These are phyloP conservation scores for Puccinia triticina DNA, from an alignment of 1,284 basidiomycete species.

Conservation along the genomic window DNA sequence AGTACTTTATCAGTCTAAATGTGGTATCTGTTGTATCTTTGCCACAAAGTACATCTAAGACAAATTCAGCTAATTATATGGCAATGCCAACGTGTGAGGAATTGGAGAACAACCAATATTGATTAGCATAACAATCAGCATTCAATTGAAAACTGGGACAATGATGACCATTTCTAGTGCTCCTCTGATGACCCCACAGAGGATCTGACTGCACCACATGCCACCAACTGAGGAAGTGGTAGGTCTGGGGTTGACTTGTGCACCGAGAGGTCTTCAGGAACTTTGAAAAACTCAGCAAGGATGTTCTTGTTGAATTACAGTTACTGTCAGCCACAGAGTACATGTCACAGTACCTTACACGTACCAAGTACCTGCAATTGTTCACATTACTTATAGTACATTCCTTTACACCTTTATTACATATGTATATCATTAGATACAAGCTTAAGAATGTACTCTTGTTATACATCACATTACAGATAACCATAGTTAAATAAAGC, in stretches of 20 bases:
- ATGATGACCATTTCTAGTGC: conserved; percentile 86
- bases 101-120: not conserved
- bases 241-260: conserved; percentile 1
- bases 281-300: conserved; percentile 92
- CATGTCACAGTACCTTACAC: too few relatives aligned
- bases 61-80: conserved; percentile 85
- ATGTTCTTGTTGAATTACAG: conserved; percentile 98
- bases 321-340: too few relatives aligned
- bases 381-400: too few relatives aligned
- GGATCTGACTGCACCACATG: conserved; percentile 93
- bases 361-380: too few relatives aligned
- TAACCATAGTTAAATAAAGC: too few relatives aligned
- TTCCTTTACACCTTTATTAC: too few relatives aligned
- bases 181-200: conserved; percentile 90
- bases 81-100: conserved; percentile 85
- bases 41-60: conserved; percentile 88
- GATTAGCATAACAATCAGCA: not conserved
- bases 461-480: too few relatives aligned
- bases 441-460: too few relatives aligned
- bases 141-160: not conserved
- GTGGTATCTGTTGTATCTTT: conserved; percentile 93
- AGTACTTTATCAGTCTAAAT: conserved; percentile 82
- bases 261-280: conserved; percentile 80
- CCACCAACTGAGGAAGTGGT: conserved; percentile 68
- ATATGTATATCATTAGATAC: too few relatives aligned